Base-by-base conservation (phyloP, 495 filamentous ascomycete genomes). In the Penicillium bialowiezense region DNA sequence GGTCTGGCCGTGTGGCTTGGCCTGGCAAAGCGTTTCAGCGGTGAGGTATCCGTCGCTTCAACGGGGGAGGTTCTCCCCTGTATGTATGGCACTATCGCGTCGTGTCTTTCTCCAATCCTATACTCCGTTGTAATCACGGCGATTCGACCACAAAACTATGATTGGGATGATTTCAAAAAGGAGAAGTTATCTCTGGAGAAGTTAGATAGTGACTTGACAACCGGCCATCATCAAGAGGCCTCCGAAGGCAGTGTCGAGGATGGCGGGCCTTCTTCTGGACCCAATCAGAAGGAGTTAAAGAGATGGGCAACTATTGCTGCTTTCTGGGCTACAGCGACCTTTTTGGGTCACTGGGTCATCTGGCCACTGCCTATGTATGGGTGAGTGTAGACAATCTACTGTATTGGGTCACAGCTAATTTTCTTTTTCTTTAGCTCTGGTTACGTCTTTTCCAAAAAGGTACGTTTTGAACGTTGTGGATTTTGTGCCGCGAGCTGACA, bases 1-100 rank as follows among this genome's bases (percentile, higher is more conserved):
- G 73, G 73, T 7, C 38, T 80, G 7, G 64, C 65, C 5, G 69
- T 68, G 18, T 80, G 77, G 74, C 70, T 81, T 2, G 66, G 63
- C 3, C 72, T 69, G 17, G 70, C 76, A 0, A 59, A 65, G 39
- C 58, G 55, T 8, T 73, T 71, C 15, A 65, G 69, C 13, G 76
- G 75, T 3, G 60, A 54, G 9, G 65, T 80, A 19, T 69, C 69
- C n/a, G 70, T 81, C 29, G 56, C 67, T 0, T 64, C 76, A 5
- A 76, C 73, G 0, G 73, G 75, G 7, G 48, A 68, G 32, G 64
- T 66, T 13, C 51, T 75, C 0, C 74, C 76, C 18, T 72, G 67
- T 40, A 53, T 77, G 2, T 73, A 70, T 18, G 75, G 74, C 5
- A 74, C 66, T 5, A 66, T 77, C 7, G 65, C 63, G 3, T 74